Evolutionary conservation across 371 early-diverging fungal species (phyloP), one percentile per base, ranked within the genome.

Genomic region (Phascolomyces articulosus): DNA sequence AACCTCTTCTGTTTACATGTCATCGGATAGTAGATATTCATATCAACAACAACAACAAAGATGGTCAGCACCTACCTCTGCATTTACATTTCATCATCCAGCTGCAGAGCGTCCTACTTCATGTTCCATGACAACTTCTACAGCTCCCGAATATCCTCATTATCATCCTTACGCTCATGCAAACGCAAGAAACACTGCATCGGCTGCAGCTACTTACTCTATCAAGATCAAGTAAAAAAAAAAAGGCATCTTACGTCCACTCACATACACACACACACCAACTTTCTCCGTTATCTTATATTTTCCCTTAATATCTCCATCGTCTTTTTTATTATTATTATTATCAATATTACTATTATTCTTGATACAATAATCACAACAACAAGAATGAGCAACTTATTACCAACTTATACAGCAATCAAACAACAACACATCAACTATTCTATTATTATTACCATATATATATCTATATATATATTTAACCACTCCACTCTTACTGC

Each of bases 1-100:
- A 41, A 26, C 66, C 55, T 20, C 61, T 34, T 9, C 34, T 34
- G 26, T 38, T 40, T 47, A 20, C 27, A 31, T 28, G 40, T 26
- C 34, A 34, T 34, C 58, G 21, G 54, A 64, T 23, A 41, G 26
- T 24, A 28, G 40, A 20, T 38, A 62, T 48, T 31, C 64, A n/a
- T 62, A 62, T 13, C 40, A 28, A 16, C 55, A 64, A 21, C 64
- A 64, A 29, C 56, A 64, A 13, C 65, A 54, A 3, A 56, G 54
- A 48, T 61, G 62, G 62, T 59, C 60, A 18, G 26, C 60, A n/a
- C 60, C 60, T 18, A 24, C 41, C 18, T 63, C 55, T 21, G 44
- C 44, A 28, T 55, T 54, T 54, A 27, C 63, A 41, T 55, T 63
- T 40, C 63, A 44, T 41, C 41, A 53, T 55, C 56, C 63, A 38